phyloP scores from a whole-genome alignment of 2,329 filamentous ascomycete species.

The Trichophyton simii region DNA sequence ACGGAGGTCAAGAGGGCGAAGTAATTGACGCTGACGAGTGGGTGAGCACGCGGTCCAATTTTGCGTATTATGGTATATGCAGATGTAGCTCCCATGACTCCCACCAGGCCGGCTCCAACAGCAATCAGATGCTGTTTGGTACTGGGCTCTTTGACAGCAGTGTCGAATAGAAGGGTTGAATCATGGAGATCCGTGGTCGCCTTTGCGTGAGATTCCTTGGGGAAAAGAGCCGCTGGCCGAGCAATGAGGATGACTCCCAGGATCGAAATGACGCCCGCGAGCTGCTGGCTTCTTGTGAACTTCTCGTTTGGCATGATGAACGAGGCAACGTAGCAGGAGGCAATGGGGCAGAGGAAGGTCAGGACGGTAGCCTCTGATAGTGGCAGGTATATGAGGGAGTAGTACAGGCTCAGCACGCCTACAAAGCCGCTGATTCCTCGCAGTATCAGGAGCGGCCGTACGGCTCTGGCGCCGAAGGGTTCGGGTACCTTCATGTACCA shows the following conservation, averaged over 20 bases:
- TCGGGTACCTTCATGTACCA: slow-evolving; percentile 54
- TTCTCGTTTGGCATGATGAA: slow-evolving; percentile 58
- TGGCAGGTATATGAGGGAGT: slow-evolving; percentile 63
- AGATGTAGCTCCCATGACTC: slow-evolving; percentile 61
- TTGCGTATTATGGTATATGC: slow-evolving; percentile 68
- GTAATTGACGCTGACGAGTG: slow-evolving; percentile 76
- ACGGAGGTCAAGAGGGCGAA: slow-evolving; percentile 60
- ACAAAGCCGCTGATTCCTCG: slow-evolving; percentile 62
- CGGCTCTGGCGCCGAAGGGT: slow-evolving; percentile 54
- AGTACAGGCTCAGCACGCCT: slow-evolving; percentile 68
- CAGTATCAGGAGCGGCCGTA: slow-evolving; percentile 54
- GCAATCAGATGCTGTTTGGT: slow-evolving; percentile 55
- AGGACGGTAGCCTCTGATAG: slow-evolving; percentile 81
- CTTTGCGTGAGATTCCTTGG: slow-evolving; percentile 5
- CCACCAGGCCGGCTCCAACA: slow-evolving; percentile 58
- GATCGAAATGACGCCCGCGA: slow-evolving; percentile 63
- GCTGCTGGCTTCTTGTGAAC: slow-evolving; percentile 63
- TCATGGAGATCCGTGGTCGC: not conserved
- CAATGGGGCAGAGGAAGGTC: slow-evolving; percentile 68
- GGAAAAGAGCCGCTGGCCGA: slow-evolving; percentile 50
- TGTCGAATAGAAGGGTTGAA: not conserved
- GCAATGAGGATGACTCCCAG: slow-evolving; percentile 75
- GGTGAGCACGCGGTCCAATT: slow-evolving; percentile 68
- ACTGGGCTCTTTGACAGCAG: slow-evolving; percentile 29
- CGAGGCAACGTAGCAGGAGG: slow-evolving; percentile 70